Percentiles rank a stretch among this genome's conserved stretches.
Evolutionary conservation across 176 grass and related monocot species (phyloP).

Genomic region (Raddia guianensis): DNA sequence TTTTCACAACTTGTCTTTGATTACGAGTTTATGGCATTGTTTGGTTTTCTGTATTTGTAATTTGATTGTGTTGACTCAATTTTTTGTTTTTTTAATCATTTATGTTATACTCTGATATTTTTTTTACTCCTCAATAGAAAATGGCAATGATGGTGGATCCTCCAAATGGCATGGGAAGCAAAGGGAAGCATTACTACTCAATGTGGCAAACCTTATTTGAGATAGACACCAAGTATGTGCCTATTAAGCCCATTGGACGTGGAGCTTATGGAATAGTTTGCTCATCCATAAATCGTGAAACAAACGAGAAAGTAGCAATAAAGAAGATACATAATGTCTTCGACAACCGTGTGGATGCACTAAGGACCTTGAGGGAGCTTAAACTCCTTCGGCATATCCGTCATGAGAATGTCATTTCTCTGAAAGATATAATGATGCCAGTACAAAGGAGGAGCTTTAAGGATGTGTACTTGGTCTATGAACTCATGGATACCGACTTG

Average conservation of each 20-base stretch:
- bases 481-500: constrained; percentile 66
- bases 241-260: constrained; percentile 49
- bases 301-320: constrained; percentile 60
- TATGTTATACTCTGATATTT: not conserved
- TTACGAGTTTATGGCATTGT: not conserved
- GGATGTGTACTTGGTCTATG: constrained; percentile 73
- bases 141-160: constrained; percentile 67
- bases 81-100: not conserved
- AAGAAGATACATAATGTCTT: constrained; percentile 72
- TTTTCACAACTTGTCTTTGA: not conserved
- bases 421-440: constrained; percentile 84
- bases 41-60: not conserved
- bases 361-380: constrained; percentile 64
- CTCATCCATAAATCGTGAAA: constrained; percentile 54
- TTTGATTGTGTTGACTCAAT: not conserved
- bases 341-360: constrained; percentile 65
- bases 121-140: constrained; percentile 37
- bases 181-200: constrained; percentile 55
- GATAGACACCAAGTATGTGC: constrained; percentile 64
- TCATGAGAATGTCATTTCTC: constrained; percentile 70
- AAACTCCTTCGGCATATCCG: constrained; percentile 69
- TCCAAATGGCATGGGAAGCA: constrained; percentile 51
- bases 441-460: constrained; percentile 60
- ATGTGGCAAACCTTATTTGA: constrained; percentile 67
- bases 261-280: constrained; percentile 64